These are phyloP conservation scores for Bonia amplexicaulis DNA, from an alignment of 176 grass and related monocot species.

Conservation along the genomic window DNA sequence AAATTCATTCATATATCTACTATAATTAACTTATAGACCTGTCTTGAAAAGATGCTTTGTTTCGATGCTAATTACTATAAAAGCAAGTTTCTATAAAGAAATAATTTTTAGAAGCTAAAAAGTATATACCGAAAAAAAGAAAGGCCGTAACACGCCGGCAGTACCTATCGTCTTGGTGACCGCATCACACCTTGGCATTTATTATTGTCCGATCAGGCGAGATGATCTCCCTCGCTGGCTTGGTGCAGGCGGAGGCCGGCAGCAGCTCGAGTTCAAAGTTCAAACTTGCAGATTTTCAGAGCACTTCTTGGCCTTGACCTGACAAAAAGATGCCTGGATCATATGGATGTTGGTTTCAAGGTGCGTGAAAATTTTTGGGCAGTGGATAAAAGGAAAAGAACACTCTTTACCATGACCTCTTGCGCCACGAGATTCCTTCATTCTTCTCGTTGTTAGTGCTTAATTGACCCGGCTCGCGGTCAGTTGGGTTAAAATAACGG, in stretches of 20 bases:
- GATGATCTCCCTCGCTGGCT: background rate
- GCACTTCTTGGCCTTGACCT: slow-evolving; percentile 9
- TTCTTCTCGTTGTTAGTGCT: slow-evolving; percentile 45
- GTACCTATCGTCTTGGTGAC: slow-evolving; percentile 31
- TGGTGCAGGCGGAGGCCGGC: background rate
- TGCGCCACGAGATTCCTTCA: slow-evolving; percentile 41
- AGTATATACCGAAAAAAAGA: background rate
- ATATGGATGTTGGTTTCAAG: slow-evolving; percentile 10
- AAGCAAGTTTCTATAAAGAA: too few species aligned
- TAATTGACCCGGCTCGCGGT: background rate
- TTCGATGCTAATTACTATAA: too few species aligned
- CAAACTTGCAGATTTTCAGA: background rate
- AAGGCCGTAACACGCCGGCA: background rate
- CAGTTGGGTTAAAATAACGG: slow-evolving; percentile 8
- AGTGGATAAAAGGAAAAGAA: slow-evolving; percentile 24
- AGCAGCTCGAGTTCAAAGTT: slow-evolving; percentile 22
- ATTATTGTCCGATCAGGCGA: slow-evolving; percentile 17
- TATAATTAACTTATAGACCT: too few species aligned
- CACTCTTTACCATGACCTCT: slow-evolving; percentile 5
- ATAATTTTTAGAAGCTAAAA: too few species aligned
- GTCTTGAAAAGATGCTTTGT: too few species aligned
- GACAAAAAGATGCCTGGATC: slow-evolving; percentile 29
- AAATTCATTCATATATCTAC: too few species aligned
- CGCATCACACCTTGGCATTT: slow-evolving; percentile 37
- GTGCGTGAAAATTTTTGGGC: background rate